Percentiles rank a stretch among this genome's conserved stretches.
Evolutionary conservation across 2,329 filamentous ascomycete species (phyloP).

Genomic region (Penicillium sp.): DNA sequence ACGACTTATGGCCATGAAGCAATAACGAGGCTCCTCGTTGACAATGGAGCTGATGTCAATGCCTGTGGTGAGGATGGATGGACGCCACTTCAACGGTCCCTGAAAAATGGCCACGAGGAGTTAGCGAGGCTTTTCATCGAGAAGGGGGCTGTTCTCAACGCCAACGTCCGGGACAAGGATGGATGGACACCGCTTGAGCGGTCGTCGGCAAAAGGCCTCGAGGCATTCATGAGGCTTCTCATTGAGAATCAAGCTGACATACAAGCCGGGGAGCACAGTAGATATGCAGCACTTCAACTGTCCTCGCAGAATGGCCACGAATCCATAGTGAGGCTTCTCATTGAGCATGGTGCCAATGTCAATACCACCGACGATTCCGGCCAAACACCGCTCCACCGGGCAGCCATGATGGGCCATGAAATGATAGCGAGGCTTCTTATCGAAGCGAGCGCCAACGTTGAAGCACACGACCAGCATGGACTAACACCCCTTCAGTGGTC

Average conservation of each 20-base stretch:
- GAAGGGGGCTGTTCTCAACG: background rate
- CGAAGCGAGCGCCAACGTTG: slow-evolving; percentile 12
- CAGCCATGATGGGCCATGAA: slow-evolving; percentile 8
- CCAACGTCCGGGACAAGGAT: background rate
- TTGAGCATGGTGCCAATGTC: slow-evolving; percentile 7
- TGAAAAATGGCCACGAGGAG: background rate
- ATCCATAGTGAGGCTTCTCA: background rate
- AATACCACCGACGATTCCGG: slow-evolving; percentile 1
- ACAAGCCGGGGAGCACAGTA: background rate
- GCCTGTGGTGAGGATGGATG: background rate
- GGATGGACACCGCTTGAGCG: background rate
- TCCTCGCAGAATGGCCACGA: background rate
- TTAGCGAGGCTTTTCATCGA: slow-evolving; percentile 7
- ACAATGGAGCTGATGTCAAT: too few relatives aligned
- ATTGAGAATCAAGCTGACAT: slow-evolving; percentile 10
- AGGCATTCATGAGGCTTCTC: background rate
- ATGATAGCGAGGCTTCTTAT: slow-evolving; percentile 13
- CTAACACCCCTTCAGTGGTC: slow-evolving; percentile 7
- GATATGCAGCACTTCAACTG: background rate
- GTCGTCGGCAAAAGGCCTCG: background rate
- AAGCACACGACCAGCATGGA: slow-evolving; percentile 1
- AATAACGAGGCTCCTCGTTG: background rate
- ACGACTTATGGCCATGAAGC: background rate
- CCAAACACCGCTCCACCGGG: slow-evolving; percentile 1
- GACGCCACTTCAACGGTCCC: background rate